A percentile compares a stretch with the other conserved stretches of the same genome.
Conservation (phyloP, 441 rosid genomes). For the Capsella rubella region DNA sequence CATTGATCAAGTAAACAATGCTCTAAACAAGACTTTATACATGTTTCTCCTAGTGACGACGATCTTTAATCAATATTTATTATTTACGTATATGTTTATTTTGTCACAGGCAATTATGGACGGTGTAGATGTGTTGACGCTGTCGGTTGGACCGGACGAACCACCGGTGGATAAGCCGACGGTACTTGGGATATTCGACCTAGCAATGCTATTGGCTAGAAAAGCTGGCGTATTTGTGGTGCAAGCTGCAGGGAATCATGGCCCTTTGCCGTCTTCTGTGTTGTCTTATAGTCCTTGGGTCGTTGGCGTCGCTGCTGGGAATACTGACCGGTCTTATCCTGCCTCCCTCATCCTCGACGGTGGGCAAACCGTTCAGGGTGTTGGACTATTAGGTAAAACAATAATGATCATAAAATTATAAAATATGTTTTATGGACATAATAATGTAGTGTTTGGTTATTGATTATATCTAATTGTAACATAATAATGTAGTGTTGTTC, state of each 20-base stretch:
- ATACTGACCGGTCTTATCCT: constrained; percentile 61
- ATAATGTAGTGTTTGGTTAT: no score
- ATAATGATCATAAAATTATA: no score
- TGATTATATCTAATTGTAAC: not conserved
- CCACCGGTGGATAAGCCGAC: constrained; percentile 62
- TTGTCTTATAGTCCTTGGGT: constrained; percentile 76
- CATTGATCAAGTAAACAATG: constrained; percentile 62
- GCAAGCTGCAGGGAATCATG: constrained; percentile 71
- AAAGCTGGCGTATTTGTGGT: constrained; percentile 71
- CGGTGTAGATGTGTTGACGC: constrained; percentile 63
- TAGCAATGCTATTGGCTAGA: constrained; percentile 59
- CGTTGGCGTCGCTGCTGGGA: constrained; percentile 55
- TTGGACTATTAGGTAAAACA: constrained; percentile 60
- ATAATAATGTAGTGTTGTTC: no score
- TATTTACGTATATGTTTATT: not conserved
- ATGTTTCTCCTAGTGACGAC: not conserved
- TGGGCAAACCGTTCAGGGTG: constrained; percentile 53
- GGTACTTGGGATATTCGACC: constrained; percentile 59
- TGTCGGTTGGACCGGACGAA: constrained; percentile 62
- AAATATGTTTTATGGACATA: no score
- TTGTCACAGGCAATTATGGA: constrained; percentile 57
- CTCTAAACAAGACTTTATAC: not conserved
- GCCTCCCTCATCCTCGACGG: constrained; percentile 59
- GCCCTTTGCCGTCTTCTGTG: constrained; percentile 63
- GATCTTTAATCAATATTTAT: not conserved